Evolutionary conservation across 2,329 filamentous ascomycete genomes (phyloP).

Genomic region (Alternaria gaisen): DNA sequence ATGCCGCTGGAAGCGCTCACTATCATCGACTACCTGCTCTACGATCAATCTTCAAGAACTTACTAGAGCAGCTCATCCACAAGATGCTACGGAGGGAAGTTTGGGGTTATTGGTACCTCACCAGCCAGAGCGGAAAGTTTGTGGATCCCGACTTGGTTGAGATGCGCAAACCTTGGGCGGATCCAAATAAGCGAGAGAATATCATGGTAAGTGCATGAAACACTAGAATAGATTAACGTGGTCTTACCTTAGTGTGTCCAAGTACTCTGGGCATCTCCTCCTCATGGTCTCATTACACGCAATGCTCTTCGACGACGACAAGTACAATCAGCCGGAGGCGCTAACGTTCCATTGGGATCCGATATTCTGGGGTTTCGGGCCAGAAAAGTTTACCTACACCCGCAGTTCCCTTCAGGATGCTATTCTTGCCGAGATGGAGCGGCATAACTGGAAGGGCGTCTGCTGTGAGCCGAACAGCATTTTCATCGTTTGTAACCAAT

Average conservation of each 20-base stretch:
- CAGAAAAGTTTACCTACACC: slow-evolving; percentile 43
- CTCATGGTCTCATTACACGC: slow-evolving; percentile 53
- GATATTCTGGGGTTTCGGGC: slow-evolving; percentile 39
- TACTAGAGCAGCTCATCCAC: slow-evolving; percentile 49
- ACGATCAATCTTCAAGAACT: slow-evolving; percentile 45
- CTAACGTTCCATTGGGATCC: slow-evolving; percentile 54
- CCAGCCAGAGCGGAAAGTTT: slow-evolving; percentile 44
- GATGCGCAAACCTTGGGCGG: slow-evolving; percentile 54
- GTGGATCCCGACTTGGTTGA: slow-evolving; percentile 52
- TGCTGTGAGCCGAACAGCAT: slow-evolving; percentile 57
- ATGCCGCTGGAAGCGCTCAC: slow-evolving; percentile 50
- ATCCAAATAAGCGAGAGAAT: slow-evolving; percentile 54
- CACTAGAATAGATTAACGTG: neutral
- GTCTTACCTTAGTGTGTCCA: neutral
- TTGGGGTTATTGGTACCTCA: slow-evolving; percentile 57
- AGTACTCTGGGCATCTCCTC: slow-evolving; percentile 53
- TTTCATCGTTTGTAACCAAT: slow-evolving; percentile 56
- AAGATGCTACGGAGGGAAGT: slow-evolving; percentile 56
- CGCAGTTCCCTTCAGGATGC: slow-evolving; percentile 45
- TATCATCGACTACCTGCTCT: slow-evolving; percentile 52
- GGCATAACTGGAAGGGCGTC: slow-evolving; percentile 52
- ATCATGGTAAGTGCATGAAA: slow-evolving; percentile 44
- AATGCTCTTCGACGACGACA: slow-evolving; percentile 56
- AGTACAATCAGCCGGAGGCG: slow-evolving; percentile 46
- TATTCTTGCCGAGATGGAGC: slow-evolving; percentile 52